phyloP scores from a whole-genome alignment of 2,329 filamentous ascomycete species.

The Ceratocystis ficicola region DNA sequence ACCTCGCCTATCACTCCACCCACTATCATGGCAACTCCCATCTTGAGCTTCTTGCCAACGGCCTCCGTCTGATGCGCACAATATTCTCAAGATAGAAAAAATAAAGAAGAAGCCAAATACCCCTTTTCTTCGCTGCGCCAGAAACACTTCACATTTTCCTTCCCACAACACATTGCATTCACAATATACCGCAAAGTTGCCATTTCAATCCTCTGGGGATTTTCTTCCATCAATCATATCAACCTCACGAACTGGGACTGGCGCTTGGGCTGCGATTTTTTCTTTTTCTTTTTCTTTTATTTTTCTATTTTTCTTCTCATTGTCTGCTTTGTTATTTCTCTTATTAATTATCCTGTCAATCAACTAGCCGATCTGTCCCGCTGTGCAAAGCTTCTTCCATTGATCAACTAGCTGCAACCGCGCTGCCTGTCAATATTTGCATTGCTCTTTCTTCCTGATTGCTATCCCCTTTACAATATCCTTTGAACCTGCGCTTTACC shows the following conservation, averaged over 20 bases:
- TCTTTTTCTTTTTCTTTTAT: too few species aligned
- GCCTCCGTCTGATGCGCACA: background rate
- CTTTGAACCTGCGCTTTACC: background rate
- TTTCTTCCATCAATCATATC: background rate
- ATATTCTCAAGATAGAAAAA: background rate
- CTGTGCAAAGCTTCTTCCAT: background rate
- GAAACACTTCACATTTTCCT: background rate
- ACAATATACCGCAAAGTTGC: background rate
- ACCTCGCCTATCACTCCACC: background rate
- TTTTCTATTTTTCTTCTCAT: background rate
- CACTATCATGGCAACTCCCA: background rate
- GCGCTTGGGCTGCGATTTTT: slow-evolving; percentile 10
- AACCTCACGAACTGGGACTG: background rate
- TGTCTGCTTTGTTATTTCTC: background rate
- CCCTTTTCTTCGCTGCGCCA: background rate
- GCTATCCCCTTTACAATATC: background rate
- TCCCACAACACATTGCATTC: background rate
- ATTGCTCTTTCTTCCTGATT: background rate
- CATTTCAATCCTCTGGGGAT: background rate
- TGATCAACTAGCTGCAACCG: background rate
- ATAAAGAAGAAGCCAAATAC: background rate
- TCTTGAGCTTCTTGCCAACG: background rate
- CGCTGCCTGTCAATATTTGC: background rate
- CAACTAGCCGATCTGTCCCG: background rate
- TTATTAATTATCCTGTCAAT: slow-evolving; percentile 3